Percentiles rank a stretch among this genome's conserved stretches.
These are phyloP conservation scores for Peniophora sp. DNA, from an alignment of 1,284 basidiomycete species.

Conservation along the genomic window DNA sequence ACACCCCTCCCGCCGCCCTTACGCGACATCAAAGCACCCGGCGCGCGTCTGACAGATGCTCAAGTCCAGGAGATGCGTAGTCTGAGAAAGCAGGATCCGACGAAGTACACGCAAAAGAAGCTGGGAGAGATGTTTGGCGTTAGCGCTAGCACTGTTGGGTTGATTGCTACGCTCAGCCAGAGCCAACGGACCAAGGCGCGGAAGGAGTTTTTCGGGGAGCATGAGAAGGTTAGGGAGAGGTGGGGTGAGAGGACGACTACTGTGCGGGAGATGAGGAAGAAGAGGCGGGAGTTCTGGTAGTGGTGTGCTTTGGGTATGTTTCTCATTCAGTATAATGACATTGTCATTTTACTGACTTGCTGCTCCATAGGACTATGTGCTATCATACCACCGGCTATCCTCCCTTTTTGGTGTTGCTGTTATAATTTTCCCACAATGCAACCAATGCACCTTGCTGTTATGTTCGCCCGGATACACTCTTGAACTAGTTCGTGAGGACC, in stretches of 20 bases:
- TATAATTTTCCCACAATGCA: no score
- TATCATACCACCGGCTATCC: no score
- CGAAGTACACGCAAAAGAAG: conserved; percentile 22
- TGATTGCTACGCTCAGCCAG: conserved; percentile 23
- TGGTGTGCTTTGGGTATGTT: neutral
- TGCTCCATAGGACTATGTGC: no score
- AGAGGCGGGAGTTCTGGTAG: conserved; percentile 30
- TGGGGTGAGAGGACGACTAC: conserved; percentile 30
- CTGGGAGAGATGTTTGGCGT: conserved; percentile 30
- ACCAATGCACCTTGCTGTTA: no score
- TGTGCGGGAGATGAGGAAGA: conserved; percentile 22
- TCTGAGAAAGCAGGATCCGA: conserved; percentile 17
- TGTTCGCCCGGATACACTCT: no score
- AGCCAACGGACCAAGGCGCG: conserved; percentile 16
- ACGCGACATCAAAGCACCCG: neutral
- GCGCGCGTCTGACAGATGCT: neutral
- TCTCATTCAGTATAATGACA: neutral
- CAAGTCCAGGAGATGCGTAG: neutral
- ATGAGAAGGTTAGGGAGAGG: conserved; percentile 19
- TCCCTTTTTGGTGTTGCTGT: no score
- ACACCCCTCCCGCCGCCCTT: neutral
- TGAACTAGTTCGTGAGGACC: no score
- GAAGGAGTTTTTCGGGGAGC: conserved; percentile 20
- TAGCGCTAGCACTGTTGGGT: conserved; percentile 25
- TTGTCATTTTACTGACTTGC: no score